A percentile compares a stretch with the other conserved stretches of the same genome.
These are phyloP conservation scores for Agaricus sinodeliciosus DNA, from an alignment of 768 basidiomycete genomes.

Conservation along the genomic window DNA sequence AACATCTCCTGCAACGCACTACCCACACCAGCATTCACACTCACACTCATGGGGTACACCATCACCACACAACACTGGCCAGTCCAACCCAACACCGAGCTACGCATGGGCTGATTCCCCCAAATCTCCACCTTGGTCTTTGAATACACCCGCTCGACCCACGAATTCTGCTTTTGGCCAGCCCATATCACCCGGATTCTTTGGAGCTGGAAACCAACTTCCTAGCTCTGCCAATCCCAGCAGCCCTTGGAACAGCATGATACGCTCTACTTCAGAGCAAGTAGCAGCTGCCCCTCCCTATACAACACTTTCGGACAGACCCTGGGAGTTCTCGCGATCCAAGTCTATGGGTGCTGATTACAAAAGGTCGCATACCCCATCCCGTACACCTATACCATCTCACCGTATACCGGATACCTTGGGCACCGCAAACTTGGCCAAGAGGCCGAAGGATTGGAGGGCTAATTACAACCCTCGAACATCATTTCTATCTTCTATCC, in stretches of 20 bases:
- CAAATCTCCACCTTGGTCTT: not conserved
- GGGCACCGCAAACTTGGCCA: conserved; percentile 27
- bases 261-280: conserved; percentile 5
- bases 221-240: no score
- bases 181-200: not conserved
- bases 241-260: not conserved
- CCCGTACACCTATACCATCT: not conserved
- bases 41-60: not conserved
- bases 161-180: conserved; percentile 2
- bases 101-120: not conserved
- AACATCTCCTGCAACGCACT: not conserved
- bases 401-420: conserved; percentile 15
- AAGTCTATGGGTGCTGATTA: not conserved
- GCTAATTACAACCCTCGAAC: conserved; percentile 27
- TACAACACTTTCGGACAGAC: not conserved
- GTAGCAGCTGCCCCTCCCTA: not conserved
- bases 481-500: conserved; percentile 20
- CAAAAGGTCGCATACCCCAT: not conserved
- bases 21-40: not conserved
- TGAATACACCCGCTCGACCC: not conserved
- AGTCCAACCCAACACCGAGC: not conserved
- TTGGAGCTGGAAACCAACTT: not conserved
- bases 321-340: not conserved
- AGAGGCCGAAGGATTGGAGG: conserved; percentile 37
- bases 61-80: not conserved